phyloP scores from a whole-genome alignment of 371 early-diverging fungal species.

The Rhizopus sp. region DNA sequence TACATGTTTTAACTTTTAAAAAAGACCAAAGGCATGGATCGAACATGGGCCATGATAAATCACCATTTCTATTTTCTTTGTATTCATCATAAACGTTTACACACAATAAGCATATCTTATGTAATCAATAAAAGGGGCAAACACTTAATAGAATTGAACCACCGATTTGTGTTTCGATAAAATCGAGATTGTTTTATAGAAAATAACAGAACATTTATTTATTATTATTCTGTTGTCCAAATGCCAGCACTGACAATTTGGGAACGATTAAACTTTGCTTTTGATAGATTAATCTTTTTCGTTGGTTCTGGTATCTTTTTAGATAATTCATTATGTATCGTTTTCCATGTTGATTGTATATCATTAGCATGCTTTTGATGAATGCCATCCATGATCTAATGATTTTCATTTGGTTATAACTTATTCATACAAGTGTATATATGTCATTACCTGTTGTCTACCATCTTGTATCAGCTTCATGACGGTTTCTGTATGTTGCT shows the following conservation, averaged over 20 bases:
- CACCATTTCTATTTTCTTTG: no score
- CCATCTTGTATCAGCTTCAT: conserved; percentile 33
- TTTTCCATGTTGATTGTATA: conserved; percentile 22
- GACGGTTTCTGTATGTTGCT: conserved; percentile 30
- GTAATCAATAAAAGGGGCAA: no score
- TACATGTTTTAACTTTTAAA: no score
- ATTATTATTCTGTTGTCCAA: conserved; percentile 1
- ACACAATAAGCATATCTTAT: no score
- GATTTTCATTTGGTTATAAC: neutral
- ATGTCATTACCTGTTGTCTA: conserved; percentile 34
- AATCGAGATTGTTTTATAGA: conserved; percentile 2
- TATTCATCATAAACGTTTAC: no score
- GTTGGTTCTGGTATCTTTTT: conserved; percentile 2
- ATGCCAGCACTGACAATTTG: conserved; percentile 20
- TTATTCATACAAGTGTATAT: neutral
- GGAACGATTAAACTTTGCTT: conserved; percentile 27
- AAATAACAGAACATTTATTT: conserved; percentile 7
- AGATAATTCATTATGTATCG: conserved; percentile 8
- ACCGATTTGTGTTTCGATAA: neutral
- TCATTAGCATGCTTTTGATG: conserved; percentile 24
- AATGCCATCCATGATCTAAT: conserved; percentile 29
- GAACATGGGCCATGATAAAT: no score
- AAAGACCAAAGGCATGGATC: no score
- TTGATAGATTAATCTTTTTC: conserved; percentile 21
- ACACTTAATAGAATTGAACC: neutral